Evolutionary conservation across 768 basidiomycete genomes (phyloP).

Genomic region (Pleurotus eryngii): DNA sequence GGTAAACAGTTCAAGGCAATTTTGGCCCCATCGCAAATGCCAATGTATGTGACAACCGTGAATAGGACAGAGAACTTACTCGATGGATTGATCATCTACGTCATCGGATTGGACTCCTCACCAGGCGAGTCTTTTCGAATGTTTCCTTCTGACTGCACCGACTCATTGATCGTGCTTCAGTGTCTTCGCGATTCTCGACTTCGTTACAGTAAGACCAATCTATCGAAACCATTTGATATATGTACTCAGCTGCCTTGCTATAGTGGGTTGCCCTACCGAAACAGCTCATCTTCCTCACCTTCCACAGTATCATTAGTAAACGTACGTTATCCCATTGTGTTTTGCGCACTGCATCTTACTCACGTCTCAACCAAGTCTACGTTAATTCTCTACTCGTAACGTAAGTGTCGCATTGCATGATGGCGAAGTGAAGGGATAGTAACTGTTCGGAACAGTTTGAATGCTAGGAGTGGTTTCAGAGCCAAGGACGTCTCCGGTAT

Average conservation of each 20-base stretch:
- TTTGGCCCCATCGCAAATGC: background rate
- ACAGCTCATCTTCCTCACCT: slow-evolving; percentile 4
- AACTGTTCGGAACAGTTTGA: background rate
- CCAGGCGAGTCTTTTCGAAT: background rate
- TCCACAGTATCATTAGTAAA: slow-evolving; percentile 4
- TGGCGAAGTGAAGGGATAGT: background rate
- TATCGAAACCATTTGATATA: background rate
- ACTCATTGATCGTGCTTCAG: background rate
- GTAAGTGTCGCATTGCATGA: slow-evolving; percentile 10
- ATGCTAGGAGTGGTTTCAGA: background rate
- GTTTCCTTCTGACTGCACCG: background rate
- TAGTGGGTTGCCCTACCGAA: slow-evolving; percentile 1
- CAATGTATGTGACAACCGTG: background rate
- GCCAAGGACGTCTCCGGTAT: background rate
- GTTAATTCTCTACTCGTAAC: background rate
- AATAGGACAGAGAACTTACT: slow-evolving; percentile 5
- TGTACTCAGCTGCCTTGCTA: background rate
- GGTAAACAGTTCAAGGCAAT: too few species aligned
- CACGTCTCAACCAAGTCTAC: background rate
- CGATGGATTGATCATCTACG: background rate
- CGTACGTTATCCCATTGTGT: background rate
- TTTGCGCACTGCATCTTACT: background rate
- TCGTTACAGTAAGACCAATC: background rate
- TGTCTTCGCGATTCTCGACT: background rate
- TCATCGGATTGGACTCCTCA: background rate